Conservation (phyloP, 805 yeast species). For the Metschnikowia borealis region DNA sequence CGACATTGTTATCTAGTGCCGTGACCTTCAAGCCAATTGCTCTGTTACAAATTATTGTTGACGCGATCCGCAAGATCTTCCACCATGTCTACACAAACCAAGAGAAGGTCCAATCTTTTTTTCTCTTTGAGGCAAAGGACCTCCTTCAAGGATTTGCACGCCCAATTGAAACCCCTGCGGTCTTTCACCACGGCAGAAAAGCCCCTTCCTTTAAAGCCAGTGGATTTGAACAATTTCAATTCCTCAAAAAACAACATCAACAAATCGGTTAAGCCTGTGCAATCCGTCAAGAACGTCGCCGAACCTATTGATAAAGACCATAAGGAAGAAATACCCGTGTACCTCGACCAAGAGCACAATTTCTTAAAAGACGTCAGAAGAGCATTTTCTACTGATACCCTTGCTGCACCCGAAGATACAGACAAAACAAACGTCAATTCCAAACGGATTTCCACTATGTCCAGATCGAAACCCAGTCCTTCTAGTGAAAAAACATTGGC, state of each 20-base stretch:
- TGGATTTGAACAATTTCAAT: background rate
- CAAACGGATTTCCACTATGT: constrained; percentile 5
- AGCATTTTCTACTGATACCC: background rate
- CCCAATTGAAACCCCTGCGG: constrained; percentile 2
- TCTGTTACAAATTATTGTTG: background rate
- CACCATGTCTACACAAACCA: background rate
- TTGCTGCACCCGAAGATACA: background rate
- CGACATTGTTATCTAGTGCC: background rate
- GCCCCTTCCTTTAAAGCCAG: constrained; percentile 3
- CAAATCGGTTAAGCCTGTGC: background rate
- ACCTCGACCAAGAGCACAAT: background rate
- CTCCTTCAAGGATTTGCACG: constrained; percentile 10
- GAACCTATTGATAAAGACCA: background rate
- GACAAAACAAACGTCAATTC: background rate
- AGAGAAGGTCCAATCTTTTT: constrained; percentile 11
- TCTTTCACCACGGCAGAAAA: background rate
- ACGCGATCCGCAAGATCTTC: background rate
- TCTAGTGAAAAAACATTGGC: constrained; percentile 14
- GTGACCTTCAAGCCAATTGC: background rate
- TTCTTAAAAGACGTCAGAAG: background rate
- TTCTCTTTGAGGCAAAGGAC: constrained; percentile 10
- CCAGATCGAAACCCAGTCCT: constrained; percentile 9
- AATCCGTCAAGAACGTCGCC: background rate
- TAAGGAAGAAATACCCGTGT: background rate
- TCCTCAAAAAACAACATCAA: background rate